A percentile compares a stretch with the other conserved stretches of the same genome.
These are phyloP conservation scores for Acer yangbiense DNA, from an alignment of 345 rosid genomes.

Conservation along the genomic window DNA sequence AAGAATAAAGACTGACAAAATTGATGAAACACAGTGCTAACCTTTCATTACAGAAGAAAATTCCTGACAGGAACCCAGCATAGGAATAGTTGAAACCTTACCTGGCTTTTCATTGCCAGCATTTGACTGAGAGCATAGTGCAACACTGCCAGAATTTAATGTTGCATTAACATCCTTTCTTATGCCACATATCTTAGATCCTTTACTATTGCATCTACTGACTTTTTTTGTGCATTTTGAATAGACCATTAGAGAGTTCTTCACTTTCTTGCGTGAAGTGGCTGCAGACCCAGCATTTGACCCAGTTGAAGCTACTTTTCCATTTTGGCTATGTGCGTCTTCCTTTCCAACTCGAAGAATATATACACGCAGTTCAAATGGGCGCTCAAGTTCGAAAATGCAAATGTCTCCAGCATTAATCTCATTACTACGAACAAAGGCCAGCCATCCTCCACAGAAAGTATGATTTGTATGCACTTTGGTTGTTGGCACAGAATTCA, in stretches of 20 bases:
- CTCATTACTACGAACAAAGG: constrained; percentile 57
- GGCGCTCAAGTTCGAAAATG: constrained; percentile 50
- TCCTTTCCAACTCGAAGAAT: constrained; percentile 53
- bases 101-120: constrained; percentile 29
- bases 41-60: not conserved
- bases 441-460: constrained; percentile 71
- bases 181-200: constrained; percentile 26
- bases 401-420: constrained; percentile 56
- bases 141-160: constrained; percentile 22
- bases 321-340: constrained; percentile 25
- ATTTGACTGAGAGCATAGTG: constrained; percentile 26
- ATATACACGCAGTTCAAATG: constrained; percentile 54
- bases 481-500: constrained; percentile 68
- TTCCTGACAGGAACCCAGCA: constrained; percentile 5
- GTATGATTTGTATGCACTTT: constrained; percentile 69
- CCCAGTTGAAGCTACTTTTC: constrained; percentile 30
- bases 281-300: constrained; percentile 25
- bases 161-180: constrained; percentile 27
- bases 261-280: constrained; percentile 33
- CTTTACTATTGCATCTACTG: constrained; percentile 34
- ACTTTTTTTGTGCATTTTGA: constrained; percentile 35
- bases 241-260: constrained; percentile 34
- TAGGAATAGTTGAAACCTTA: constrained; percentile 13
- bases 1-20: not conserved
- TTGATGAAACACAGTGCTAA: not conserved